Base-by-base conservation (phyloP, 2,329 filamentous ascomycete species). In the Dothistroma septosporum region DNA sequence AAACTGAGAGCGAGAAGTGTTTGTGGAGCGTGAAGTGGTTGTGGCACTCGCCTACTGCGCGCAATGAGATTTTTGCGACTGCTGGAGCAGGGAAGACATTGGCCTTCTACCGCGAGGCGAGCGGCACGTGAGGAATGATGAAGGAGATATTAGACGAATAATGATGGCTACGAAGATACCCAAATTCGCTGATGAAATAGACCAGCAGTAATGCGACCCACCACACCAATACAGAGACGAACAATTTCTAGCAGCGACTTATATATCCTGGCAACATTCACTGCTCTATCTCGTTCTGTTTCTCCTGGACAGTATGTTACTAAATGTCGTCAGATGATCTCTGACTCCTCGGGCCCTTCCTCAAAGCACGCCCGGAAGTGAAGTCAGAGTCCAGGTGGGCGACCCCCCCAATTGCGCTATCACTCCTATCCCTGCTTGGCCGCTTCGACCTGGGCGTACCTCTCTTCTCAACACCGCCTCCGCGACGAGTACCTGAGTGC, bases 1-100 rank as follows among this genome's bases (percentile, higher is more conserved):
- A 96, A 73, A 92, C 88, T 60, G 92, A 97, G 78, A 92, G 90
- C 6, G 92, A 93, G 65, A 89, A 90, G 76, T 73, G 70, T 57
- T 73, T 97, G 2, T 97, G 92, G 89, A 85, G 86, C 58, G 90
- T 92, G 31, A 88, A 86, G 70, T 96, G 91, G 91, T 76, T 96
- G 62, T 89, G 89, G 11, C 92, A 89, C 77, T 67, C 68, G n/a
- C 76, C 76, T 4, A 70, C 62, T 48, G 83, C 83, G 37, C 63
- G 81, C 75, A 85, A 82, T 64, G 89, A 85, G 75, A 84, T 84
- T 74, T 96, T 96, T 76, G 90, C 87, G 66, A 90, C 89, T 0
- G 90, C 87, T 16, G 91, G 91, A 1, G 88, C 88, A 33, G 90
- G 88, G 73, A 80, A 85, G 70, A 90, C 86, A 73, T 80, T 96